Conservation (phyloP, 805 yeast species). For the Ogataea pignaliae region DNA sequence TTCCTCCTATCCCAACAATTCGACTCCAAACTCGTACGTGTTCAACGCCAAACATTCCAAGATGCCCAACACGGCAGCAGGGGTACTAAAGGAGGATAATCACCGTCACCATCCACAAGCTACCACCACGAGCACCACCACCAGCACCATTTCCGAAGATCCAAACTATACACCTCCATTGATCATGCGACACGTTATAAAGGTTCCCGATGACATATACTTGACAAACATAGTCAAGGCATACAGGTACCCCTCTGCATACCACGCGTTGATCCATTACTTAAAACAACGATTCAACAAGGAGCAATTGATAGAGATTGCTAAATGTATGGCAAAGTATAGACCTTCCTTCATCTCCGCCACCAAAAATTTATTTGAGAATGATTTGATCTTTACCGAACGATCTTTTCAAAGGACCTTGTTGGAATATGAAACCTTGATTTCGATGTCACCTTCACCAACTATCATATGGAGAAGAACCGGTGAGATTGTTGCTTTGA, state of each 20-base stretch:
- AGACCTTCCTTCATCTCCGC: conserved; percentile 77
- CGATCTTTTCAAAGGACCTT: conserved; percentile 52
- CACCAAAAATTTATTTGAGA: conserved; percentile 66
- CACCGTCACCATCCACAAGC: conserved; percentile 15
- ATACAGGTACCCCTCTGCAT: conserved; percentile 59
- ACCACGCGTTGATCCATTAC: conserved; percentile 55
- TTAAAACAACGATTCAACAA: conserved; percentile 47
- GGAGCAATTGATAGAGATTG: conserved; percentile 36
- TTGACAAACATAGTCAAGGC: conserved; percentile 39
- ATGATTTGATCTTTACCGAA: conserved; percentile 62
- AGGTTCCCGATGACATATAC: conserved; percentile 46
- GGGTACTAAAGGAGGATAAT: too few species aligned
- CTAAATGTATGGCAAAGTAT: conserved; percentile 58
- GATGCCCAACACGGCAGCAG: conserved; percentile 43
- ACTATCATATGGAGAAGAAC: conserved; percentile 84
- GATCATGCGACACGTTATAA: conserved; percentile 52
- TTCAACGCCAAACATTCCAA: conserved; percentile 47
- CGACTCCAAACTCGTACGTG: conserved; percentile 39
- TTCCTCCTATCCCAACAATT: conserved; percentile 29
- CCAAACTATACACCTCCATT: conserved; percentile 53
- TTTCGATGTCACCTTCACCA: conserved; percentile 65
- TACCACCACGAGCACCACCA: conserved; percentile 36
- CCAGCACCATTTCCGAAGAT: conserved; percentile 36
- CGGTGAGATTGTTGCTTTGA: conserved; percentile 77
- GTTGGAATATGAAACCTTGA: conserved; percentile 52